These are phyloP conservation scores for Rubroshorea leprosula DNA, from an alignment of 345 rosid genomes.

Conservation along the genomic window DNA sequence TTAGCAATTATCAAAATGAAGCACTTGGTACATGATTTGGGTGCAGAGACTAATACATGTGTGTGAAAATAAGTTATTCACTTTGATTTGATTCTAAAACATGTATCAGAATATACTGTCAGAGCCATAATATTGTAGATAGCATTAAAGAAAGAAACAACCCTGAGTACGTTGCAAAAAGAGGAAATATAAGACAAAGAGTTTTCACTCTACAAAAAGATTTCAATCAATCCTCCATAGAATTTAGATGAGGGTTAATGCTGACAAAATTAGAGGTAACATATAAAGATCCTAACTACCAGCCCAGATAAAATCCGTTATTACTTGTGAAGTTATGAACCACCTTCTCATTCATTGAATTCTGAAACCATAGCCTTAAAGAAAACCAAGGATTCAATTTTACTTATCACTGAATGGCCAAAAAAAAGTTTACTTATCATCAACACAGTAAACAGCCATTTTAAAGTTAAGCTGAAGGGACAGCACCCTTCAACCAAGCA, in stretches of 20 bases:
- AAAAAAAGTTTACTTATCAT: too few species aligned
- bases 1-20: conserved; percentile 10
- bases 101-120: background rate
- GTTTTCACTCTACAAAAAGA: background rate
- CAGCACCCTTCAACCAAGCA: background rate
- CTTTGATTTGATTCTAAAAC: background rate
- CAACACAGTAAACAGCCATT: background rate
- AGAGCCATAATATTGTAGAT: background rate
- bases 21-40: background rate
- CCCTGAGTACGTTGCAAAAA: background rate
- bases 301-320: background rate
- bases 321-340: background rate
- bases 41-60: background rate
- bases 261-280: background rate
- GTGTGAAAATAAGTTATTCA: background rate
- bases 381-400: too few species aligned
- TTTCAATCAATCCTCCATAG: background rate
- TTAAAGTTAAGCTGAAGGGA: background rate
- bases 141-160: background rate
- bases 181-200: background rate
- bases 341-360: too few species aligned
- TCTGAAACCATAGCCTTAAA: too few species aligned
- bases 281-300: background rate
- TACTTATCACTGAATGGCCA: too few species aligned
- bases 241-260: background rate